Base-by-base conservation (phyloP, 768 basidiomycete species). In the Daedalea quercina region DNA sequence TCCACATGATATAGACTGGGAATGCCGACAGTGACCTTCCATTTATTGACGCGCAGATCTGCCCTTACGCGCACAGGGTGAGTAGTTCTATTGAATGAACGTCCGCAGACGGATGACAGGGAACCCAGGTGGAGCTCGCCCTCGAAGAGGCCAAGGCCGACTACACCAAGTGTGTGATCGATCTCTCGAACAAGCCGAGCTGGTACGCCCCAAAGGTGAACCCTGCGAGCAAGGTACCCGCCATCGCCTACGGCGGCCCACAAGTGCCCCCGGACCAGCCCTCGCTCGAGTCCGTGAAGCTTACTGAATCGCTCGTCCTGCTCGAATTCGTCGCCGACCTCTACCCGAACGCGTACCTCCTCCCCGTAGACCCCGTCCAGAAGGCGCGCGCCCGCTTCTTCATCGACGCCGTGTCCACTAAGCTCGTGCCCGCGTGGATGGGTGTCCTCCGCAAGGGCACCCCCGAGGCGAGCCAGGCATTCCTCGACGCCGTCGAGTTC, bases 171-270 rank as follows among this genome's bases (percentile, higher is more conserved):
- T 83, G 71, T 54, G 76, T 84, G 57, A 77, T 87, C 45, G 80
- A 85, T 60, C 65, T 87, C 17, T 49, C 54, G 59, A 81, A 82
- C 70, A 87, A 87, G 66, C 84, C 85, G 0, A 78, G 75, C 45
- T 86, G 84, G 85, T 85, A 83, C 60, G 78, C 78, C 0, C 74
- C 77, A 0, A 74, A 80, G 54, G 77, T 87, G 35, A 87, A 87
- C 65, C 80, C 80, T 1, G 82, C 77, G 0, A 77, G 78, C 68
- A 86, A 85, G 76, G 76, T 84, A 12, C 80, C 83, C n/a, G 80
- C 81, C 0, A 68, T 86, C 33, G 68, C 80, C 0, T 85, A 81
- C 55, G 84, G 83, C 34, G 84, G 84, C 0, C 81, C 84, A 3
- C 67, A 72, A 15, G 76, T 77, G 19, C 60, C 78, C 19, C 73